phyloP scores from a whole-genome alignment of 345 rosid genomes.

The Diplotaxis tenuifolia region DNA sequence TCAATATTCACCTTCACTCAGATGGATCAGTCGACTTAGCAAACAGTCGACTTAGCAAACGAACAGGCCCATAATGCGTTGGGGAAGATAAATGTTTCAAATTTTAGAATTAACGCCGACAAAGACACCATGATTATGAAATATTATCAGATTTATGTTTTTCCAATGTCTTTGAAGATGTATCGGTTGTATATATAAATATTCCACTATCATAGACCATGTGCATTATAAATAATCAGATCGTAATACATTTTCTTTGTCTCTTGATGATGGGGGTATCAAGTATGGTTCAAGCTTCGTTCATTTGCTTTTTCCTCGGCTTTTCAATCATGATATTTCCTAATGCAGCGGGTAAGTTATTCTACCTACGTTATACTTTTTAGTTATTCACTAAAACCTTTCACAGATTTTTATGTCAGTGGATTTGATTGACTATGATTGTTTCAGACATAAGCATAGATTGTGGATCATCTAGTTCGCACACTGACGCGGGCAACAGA shows the following conservation, averaged over 20 bases:
- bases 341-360: constrained; percentile 20
- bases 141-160: too few species aligned
- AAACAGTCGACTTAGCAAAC: too few species aligned
- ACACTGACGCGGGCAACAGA: constrained; percentile 4
- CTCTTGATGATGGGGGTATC: neutral
- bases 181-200: too few species aligned
- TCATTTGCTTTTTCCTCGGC: constrained; percentile 5
- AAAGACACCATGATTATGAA: too few species aligned
- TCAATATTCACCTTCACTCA: too few species aligned
- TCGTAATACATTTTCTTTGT: neutral
- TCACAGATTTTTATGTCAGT: neutral
- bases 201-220: neutral
- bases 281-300: constrained; percentile 9
- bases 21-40: too few species aligned
- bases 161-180: too few species aligned
- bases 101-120: too few species aligned
- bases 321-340: constrained; percentile 9
- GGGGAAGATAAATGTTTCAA: too few species aligned
- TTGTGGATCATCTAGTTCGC: constrained; percentile 25
- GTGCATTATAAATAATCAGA: constrained; percentile 1
- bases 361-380: neutral
- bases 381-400: neutral
- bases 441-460: constrained; percentile 29
- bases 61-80: too few species aligned
- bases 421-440: neutral